Evolutionary conservation across 441 rosid genomes (phyloP).

Genomic region (Croton setiger): DNA sequence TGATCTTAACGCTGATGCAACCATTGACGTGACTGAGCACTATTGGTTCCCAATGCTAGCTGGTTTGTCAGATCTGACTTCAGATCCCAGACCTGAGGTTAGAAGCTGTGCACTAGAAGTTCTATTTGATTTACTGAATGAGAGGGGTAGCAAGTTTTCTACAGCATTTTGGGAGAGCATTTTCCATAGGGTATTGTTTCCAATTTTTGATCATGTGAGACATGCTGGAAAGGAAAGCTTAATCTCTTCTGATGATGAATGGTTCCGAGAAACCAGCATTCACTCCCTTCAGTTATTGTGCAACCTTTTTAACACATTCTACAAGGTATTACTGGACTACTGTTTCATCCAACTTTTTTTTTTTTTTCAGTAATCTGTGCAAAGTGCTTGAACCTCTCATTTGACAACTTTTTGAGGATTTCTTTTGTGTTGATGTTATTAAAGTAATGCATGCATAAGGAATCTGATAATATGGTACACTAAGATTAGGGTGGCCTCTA

Average conservation of each 20-base stretch:
- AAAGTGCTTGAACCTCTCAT: background rate
- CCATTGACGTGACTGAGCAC: constrained; percentile 91
- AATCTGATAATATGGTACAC: background rate
- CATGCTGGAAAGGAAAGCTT: constrained; percentile 87
- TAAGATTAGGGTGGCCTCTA: background rate
- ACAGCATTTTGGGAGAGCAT: constrained; percentile 98
- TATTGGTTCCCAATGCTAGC: constrained; percentile 99
- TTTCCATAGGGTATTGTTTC: constrained; percentile 96
- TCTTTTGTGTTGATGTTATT: background rate
- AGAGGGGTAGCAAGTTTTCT: constrained; percentile 96
- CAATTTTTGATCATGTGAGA: constrained; percentile 97
- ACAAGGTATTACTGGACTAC: constrained; percentile 66
- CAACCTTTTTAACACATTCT: constrained; percentile 97
- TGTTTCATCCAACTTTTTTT: constrained; percentile 6
- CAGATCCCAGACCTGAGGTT: constrained; percentile 94
- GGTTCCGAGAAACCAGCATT: constrained; percentile 96
- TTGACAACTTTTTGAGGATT: background rate
- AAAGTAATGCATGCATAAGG: background rate
- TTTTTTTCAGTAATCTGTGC: background rate
- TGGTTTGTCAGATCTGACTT: constrained; percentile 96
- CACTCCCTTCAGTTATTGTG: constrained; percentile 98
- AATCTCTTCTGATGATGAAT: constrained; percentile 72
- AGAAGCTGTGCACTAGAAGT: constrained; percentile 98
- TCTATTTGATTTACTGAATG: constrained; percentile 95
- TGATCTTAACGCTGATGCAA: constrained; percentile 48